Evolutionary conservation across 495 filamentous ascomycete genomes (phyloP).

Genomic region (Penicillium macrosclerotiorum): DNA sequence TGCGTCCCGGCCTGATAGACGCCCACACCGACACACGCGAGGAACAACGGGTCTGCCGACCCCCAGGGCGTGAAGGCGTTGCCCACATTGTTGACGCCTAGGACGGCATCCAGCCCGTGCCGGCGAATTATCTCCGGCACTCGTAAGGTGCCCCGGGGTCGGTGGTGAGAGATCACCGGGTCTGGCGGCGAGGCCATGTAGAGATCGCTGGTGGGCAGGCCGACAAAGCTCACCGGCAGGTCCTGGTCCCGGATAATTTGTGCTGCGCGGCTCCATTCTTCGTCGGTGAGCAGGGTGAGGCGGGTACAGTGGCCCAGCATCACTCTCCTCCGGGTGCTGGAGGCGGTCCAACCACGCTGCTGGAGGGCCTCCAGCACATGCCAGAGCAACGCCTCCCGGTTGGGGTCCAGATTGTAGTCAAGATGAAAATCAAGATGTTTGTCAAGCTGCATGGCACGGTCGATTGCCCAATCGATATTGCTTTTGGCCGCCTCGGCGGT

Average conservation of each 20-base stretch:
- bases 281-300: conserved; percentile 53
- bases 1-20: conserved; percentile 66
- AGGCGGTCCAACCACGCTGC: conserved; percentile 42
- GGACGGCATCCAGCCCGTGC: conserved; percentile 55
- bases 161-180: conserved; percentile 19
- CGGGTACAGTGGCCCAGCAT: conserved; percentile 71
- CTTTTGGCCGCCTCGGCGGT: conserved; percentile 42
- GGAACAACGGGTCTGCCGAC: conserved; percentile 62
- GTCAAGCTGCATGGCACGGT: conserved; percentile 39
- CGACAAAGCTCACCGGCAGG: conserved; percentile 66
- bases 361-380: conserved; percentile 51
- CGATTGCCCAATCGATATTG: conserved; percentile 65
- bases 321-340: conserved; percentile 43
- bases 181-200: conserved; percentile 64
- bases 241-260: conserved; percentile 37
- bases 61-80: conserved; percentile 78
- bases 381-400: conserved; percentile 48
- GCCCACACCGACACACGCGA: conserved; percentile 64
- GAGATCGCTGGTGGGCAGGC: conserved; percentile 69
- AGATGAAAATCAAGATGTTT: conserved; percentile 73
- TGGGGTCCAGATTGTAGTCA: conserved; percentile 62
- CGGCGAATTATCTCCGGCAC: conserved; percentile 62
- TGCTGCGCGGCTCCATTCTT: conserved; percentile 50
- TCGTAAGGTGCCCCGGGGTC: conserved; percentile 58
- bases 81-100: conserved; percentile 75